Percentiles rank a stretch among this genome's conserved stretches.
phyloP scores from a whole-genome alignment of 257 asterid genomes.

The Solanum ahanhuiri region DNA sequence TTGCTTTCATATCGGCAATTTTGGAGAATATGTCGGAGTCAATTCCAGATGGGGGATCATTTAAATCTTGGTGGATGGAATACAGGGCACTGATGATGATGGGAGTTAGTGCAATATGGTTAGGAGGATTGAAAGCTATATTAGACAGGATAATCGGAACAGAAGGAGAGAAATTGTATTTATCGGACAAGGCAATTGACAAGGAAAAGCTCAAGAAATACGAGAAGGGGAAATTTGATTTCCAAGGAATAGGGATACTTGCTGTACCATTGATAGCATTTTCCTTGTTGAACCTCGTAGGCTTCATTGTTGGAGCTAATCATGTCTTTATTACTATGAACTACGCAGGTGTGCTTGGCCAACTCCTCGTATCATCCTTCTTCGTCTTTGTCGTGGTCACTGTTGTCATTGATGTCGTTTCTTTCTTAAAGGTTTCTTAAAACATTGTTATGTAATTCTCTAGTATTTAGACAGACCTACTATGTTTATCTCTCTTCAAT shows the following conservation, averaged over 20 bases:
- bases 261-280: background rate
- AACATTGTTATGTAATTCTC: background rate
- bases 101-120: conserved; percentile 2
- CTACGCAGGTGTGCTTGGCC: background rate
- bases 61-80: background rate
- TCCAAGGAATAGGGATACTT: conserved; percentile 2
- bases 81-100: conserved; percentile 1
- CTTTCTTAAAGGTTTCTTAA: conserved; percentile 1
- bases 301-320: background rate
- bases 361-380: conserved; percentile 1
- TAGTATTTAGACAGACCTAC: background rate
- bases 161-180: background rate
- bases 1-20: background rate
- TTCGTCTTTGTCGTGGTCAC: background rate
- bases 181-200: background rate
- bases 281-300: background rate
- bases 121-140: conserved; percentile 1
- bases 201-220: background rate
- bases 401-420: background rate
- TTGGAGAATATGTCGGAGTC: background rate
- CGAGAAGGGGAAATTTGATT: background rate
- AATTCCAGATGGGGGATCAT: background rate
- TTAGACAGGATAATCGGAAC: background rate
- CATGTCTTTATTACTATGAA: background rate
- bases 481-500: background rate